Conservation (phyloP, 805 yeast species). For the Nadsonia fulvescens region DNA sequence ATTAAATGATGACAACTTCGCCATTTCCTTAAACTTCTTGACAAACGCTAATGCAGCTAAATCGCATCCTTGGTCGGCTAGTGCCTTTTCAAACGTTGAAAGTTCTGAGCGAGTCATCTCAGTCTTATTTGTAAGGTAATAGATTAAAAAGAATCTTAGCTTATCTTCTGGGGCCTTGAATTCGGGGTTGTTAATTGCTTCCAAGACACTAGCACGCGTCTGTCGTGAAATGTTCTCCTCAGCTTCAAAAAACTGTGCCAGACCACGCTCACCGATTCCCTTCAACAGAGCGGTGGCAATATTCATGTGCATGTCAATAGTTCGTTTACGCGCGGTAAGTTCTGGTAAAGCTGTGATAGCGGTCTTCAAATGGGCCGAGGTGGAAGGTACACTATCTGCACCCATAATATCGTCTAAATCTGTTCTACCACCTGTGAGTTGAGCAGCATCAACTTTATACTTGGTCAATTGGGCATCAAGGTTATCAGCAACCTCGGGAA, state of each 20-base stretch:
- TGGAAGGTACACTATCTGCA: slow-evolving; percentile 14
- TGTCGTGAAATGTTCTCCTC: slow-evolving; percentile 54
- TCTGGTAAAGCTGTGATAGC: slow-evolving; percentile 90
- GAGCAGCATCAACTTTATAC: slow-evolving; percentile 78
- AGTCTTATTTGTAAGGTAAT: slow-evolving; percentile 31
- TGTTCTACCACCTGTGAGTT: slow-evolving; percentile 57
- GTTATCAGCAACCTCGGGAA: slow-evolving; percentile 97
- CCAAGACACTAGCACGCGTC: slow-evolving; percentile 37
- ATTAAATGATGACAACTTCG: too few species aligned
- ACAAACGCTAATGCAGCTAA: slow-evolving; percentile 52
- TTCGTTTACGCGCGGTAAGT: slow-evolving; percentile 67
- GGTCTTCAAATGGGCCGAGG: slow-evolving; percentile 25
- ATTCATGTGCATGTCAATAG: slow-evolving; percentile 94
- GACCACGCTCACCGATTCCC: slow-evolving; percentile 67
- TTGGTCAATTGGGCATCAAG: slow-evolving; percentile 68
- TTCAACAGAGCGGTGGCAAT: slow-evolving; percentile 70
- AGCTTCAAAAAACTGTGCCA: slow-evolving; percentile 84
- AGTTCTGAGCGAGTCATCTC: slow-evolving; percentile 31
- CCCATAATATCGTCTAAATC: slow-evolving; percentile 60
- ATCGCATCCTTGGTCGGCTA: slow-evolving; percentile 37
- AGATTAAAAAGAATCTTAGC: slow-evolving; percentile 73
- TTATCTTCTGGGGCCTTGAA: slow-evolving; percentile 49
- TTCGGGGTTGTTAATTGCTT: slow-evolving; percentile 33
- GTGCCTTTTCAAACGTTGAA: slow-evolving; percentile 44
- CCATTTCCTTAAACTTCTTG: slow-evolving; percentile 62